phyloP scores from a whole-genome alignment of 345 rosid genomes.

The Litchi chinensis region DNA sequence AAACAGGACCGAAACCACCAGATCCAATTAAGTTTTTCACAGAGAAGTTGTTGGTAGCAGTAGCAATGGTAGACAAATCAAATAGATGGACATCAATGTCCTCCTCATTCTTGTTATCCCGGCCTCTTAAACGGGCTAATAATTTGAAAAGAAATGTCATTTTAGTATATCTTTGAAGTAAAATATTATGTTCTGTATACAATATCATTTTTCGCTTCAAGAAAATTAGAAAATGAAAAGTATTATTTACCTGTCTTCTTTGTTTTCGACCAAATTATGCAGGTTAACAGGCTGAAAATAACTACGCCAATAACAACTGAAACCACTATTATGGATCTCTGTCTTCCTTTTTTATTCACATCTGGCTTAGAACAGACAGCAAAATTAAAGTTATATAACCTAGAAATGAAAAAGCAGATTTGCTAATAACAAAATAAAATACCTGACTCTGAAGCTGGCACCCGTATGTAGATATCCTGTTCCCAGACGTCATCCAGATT shows the following conservation, averaged over 20 bases:
- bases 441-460: conserved; percentile 30
- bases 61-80: conserved; percentile 25
- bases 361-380: no score
- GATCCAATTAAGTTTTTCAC: conserved; percentile 33
- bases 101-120: neutral
- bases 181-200: no score
- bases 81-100: conserved; percentile 30
- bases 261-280: neutral
- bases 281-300: neutral
- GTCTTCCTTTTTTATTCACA: neutral
- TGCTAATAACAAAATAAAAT: neutral
- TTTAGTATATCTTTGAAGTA: no score
- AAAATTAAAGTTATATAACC: no score
- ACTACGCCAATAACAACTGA: neutral
- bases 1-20: conserved; percentile 51
- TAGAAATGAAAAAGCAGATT: no score
- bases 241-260: neutral
- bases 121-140: neutral
- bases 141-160: neutral
- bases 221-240: no score
- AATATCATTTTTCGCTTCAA: no score
- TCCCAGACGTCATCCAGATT: neutral
- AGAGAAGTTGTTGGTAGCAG: conserved; percentile 38
- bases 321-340: neutral
- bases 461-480: conserved; percentile 29